Conservation (phyloP, 2,329 filamentous ascomycete genomes). For the Pseudocercospora crystallina region DNA sequence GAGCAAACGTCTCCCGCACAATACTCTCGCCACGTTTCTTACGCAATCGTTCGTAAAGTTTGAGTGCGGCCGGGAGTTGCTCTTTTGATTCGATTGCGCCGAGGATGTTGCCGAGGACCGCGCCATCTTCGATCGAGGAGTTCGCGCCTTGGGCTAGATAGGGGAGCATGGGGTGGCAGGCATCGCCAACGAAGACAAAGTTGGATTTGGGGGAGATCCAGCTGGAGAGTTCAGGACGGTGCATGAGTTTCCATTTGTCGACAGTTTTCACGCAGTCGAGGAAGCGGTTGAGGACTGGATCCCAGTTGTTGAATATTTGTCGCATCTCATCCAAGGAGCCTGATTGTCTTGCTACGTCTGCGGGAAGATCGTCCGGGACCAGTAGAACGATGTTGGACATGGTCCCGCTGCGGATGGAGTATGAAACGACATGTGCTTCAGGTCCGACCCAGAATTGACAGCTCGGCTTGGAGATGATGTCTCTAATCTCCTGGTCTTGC, state of each 20-base stretch:
- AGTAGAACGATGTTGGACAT: slow-evolving; percentile 68
- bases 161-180: slow-evolving; percentile 50
- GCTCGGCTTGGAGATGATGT: slow-evolving; percentile 54
- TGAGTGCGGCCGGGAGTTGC: slow-evolving; percentile 42
- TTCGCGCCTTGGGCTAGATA: slow-evolving; percentile 65
- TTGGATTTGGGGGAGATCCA: slow-evolving; percentile 58
- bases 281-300: slow-evolving; percentile 55
- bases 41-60: slow-evolving; percentile 47
- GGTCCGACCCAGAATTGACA: slow-evolving; percentile 66
- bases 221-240: slow-evolving; percentile 51
- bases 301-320: slow-evolving; percentile 61
- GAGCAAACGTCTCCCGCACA: slow-evolving; percentile 61
- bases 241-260: slow-evolving; percentile 70
- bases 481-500: slow-evolving; percentile 49
- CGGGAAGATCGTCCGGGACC: slow-evolving; percentile 62
- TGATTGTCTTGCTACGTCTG: slow-evolving; percentile 51
- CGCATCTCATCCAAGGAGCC: slow-evolving; percentile 63
- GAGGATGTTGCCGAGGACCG: slow-evolving; percentile 61
- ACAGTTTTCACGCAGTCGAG: slow-evolving; percentile 57
- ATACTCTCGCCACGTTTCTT: slow-evolving; percentile 56
- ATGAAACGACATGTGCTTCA: slow-evolving; percentile 60
- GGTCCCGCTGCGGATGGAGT: slow-evolving; percentile 58
- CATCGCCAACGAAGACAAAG: slow-evolving; percentile 56
- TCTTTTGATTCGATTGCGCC: slow-evolving; percentile 47
- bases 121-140: slow-evolving; percentile 66